Base-by-base conservation (phyloP, 2,329 filamentous ascomycete genomes). In the Microcyclospora pomicola region DNA sequence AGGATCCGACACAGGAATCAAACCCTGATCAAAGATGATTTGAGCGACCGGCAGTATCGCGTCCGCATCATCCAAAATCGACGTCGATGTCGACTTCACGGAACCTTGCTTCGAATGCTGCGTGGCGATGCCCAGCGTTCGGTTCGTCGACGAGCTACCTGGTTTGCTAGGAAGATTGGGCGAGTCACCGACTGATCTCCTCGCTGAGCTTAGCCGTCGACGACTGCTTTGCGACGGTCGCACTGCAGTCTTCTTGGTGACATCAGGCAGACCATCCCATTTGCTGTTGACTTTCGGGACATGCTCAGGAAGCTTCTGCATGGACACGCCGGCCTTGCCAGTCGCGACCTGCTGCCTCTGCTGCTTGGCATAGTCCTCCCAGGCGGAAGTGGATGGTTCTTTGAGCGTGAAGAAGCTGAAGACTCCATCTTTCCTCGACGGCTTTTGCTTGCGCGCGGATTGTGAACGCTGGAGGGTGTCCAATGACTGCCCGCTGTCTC, bases 221-320 rank as follows among this genome's bases (percentile, higher is more conserved):
- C 19, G 19, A 31, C 30, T 31, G 6, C 12, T 31, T 31, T 31
- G 14, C 14, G 12, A n/a, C 9, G 30, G 30, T 31, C 30, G 19
- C 5, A 9, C 14, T 31, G 30, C 12, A n/a, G 45, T 55, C 11
- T 51, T 44, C 45, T 62, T 66, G 32, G 59, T 45, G 1, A 50
- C 42, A 15, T 65, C 58, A 10, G 68, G 68, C 6, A 71, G 49
- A 9, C 68, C 68, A 45, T 72, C 63, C 68, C 68, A 72, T 51
- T 67, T 71, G 19, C 65, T 65, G 42, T 71, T 72, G 28, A 71
- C 68, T 43, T 65, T 70, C 14, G 68, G 68, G 1, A 71, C 66
- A 38, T 55, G 56, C 3, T 59, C 46, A 5, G 69, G 68, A 29
- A 72, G 58, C 44, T 65, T 69, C 42, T 65, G 59, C 5, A 57